Evolutionary conservation across 345 rosid species (phyloP).

Genomic region (Syzygium grande): DNA sequence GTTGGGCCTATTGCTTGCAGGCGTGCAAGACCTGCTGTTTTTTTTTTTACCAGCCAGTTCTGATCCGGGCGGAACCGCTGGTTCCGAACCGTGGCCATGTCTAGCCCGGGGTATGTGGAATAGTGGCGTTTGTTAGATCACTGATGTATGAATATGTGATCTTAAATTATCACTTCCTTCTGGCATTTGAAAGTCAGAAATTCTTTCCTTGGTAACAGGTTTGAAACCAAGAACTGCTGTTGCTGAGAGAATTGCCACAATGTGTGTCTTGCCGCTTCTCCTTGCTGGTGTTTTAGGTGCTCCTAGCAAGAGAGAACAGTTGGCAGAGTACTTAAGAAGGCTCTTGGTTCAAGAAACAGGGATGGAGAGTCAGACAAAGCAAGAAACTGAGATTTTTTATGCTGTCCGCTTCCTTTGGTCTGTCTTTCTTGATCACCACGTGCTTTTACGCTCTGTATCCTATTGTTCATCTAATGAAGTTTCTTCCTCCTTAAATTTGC

Average conservation of each 20-base stretch:
- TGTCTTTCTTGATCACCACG: conserved; percentile 4
- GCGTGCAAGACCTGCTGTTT: no score
- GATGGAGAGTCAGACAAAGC: conserved; percentile 50
- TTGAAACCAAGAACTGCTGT: conserved; percentile 77
- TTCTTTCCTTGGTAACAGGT: conserved; percentile 39
- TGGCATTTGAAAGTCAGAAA: conserved; percentile 2
- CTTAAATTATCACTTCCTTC: not conserved
- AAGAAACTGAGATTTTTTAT: conserved; percentile 45
- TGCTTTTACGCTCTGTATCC: not conserved
- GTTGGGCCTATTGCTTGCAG: no score
- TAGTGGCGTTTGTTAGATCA: not conserved
- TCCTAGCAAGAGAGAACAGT: conserved; percentile 56
- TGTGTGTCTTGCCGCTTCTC: conserved; percentile 82
- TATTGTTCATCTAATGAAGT: not conserved
- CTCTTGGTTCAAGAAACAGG: conserved; percentile 49
- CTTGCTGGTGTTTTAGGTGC: conserved; percentile 93
- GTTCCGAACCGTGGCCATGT: no score
- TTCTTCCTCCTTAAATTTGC: conserved; percentile 12
- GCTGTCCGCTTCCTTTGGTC: conserved; percentile 97
- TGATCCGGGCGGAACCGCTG: no score
- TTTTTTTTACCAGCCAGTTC: no score
- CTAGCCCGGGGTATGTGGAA: not conserved
- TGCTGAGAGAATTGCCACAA: conserved; percentile 62
- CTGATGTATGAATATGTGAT: not conserved
- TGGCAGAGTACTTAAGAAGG: conserved; percentile 69